Conservation (phyloP, 2,329 filamentous ascomycete genomes). For the Phyllosticta ampelicida region DNA sequence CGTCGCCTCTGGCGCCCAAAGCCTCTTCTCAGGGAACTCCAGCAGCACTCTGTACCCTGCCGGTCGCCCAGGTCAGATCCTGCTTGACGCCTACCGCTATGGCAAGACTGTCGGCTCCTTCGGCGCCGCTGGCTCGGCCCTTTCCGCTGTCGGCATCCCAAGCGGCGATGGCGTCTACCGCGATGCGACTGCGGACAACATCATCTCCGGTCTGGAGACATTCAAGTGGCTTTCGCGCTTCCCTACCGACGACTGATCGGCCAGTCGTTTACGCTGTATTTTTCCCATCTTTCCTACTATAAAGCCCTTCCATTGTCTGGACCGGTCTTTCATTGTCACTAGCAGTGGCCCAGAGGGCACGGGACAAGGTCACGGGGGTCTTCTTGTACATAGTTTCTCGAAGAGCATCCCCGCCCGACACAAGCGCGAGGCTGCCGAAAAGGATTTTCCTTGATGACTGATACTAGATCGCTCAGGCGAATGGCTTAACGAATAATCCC, state of each 20-base stretch:
- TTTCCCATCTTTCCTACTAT: neutral
- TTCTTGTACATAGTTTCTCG: neutral
- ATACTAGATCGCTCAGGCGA: neutral
- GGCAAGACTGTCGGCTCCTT: slow-evolving; percentile 59
- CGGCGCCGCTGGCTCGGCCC: slow-evolving; percentile 34
- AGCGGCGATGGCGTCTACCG: slow-evolving; percentile 16
- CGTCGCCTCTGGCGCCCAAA: slow-evolving; percentile 43
- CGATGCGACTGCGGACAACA: slow-evolving; percentile 32
- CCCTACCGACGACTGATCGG: slow-evolving; percentile 36
- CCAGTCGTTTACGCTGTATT: neutral
- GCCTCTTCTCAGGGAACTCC: slow-evolving; percentile 36
- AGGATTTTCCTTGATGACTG: neutral
- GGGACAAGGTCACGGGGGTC: neutral
- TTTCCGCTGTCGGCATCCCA: slow-evolving; percentile 37
- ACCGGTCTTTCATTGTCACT: neutral
- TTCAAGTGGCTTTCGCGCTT: slow-evolving; percentile 60
- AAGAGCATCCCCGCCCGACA: neutral
- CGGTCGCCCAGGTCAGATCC: slow-evolving; percentile 52
- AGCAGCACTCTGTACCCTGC: slow-evolving; percentile 47
- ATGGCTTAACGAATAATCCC: neutral
- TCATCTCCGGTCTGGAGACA: slow-evolving; percentile 43
- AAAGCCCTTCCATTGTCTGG: neutral
- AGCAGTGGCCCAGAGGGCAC: neutral
- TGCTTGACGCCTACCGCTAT: slow-evolving; percentile 53
- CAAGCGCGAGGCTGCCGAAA: neutral